Percentiles rank a stretch among this genome's conserved stretches.
These are phyloP conservation scores for Decorospora gaudefroyi DNA, from an alignment of 2,329 filamentous ascomycete species.

Conservation along the genomic window DNA sequence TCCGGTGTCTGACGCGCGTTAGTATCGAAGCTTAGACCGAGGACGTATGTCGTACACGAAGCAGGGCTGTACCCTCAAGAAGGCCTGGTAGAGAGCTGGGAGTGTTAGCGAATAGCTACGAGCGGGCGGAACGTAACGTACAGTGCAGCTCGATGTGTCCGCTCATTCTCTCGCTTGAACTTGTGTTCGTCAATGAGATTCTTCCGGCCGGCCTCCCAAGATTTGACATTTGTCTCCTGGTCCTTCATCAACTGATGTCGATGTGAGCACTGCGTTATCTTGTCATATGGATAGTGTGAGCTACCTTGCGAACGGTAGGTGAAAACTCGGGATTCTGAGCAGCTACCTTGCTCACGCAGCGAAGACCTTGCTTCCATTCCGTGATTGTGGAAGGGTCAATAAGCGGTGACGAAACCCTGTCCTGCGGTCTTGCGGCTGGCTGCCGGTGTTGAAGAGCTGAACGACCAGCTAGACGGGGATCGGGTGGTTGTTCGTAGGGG, in stretches of 20 bases:
- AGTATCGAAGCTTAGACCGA: background rate
- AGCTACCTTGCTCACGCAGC: constrained; percentile 55
- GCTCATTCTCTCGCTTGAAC: constrained; percentile 58
- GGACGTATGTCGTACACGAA: constrained; percentile 23
- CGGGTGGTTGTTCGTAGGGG: constrained; percentile 15
- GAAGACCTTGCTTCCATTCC: constrained; percentile 54
- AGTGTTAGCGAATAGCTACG: constrained; percentile 6
- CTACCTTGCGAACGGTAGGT: constrained; percentile 48
- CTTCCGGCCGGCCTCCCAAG: constrained; percentile 62
- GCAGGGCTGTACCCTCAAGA: constrained; percentile 24
- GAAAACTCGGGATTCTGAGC: constrained; percentile 52
- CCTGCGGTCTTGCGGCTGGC: constrained; percentile 20
- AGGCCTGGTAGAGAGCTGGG: constrained; percentile 38
- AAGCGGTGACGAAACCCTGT: constrained; percentile 25
- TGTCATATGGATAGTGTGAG: background rate
- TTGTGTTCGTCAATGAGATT: constrained; percentile 58
- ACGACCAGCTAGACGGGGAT: constrained; percentile 32
- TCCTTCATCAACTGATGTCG: constrained; percentile 60
- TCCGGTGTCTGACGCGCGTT: constrained; percentile 48
- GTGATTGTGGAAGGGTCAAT: constrained; percentile 56
- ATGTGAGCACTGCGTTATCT: constrained; percentile 9
- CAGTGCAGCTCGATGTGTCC: constrained; percentile 60
- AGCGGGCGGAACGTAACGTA: constrained; percentile 40
- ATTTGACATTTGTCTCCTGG: constrained; percentile 65
- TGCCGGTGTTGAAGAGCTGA: constrained; percentile 21